These are phyloP conservation scores for Penicillium parvum DNA, from an alignment of 495 filamentous ascomycete species.

Conservation along the genomic window DNA sequence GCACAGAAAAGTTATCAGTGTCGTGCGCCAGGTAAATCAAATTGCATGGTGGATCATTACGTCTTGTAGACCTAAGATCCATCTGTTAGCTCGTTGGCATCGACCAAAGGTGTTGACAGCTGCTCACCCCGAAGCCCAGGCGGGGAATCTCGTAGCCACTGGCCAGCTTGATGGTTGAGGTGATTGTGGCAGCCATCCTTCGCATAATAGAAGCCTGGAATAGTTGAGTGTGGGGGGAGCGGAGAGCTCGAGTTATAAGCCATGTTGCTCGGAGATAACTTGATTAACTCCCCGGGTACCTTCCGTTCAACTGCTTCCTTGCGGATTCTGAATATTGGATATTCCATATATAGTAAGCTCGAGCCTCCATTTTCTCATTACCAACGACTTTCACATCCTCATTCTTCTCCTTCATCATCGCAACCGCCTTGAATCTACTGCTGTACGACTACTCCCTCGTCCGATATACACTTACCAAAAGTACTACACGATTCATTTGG, in stretches of 20 bases:
- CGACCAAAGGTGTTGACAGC: neutral
- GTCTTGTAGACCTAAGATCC: conserved; percentile 62
- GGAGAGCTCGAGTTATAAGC: neutral
- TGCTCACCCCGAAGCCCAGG: conserved; percentile 61
- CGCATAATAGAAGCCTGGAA: neutral
- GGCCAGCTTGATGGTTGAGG: conserved; percentile 52
- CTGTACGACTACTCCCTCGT: too few relatives aligned
- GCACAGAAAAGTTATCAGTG: neutral
- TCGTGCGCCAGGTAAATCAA: neutral
- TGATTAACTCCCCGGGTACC: too few relatives aligned
- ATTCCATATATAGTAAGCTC: too few relatives aligned
- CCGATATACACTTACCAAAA: too few relatives aligned
- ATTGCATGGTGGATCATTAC: conserved; percentile 29
- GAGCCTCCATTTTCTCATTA: too few relatives aligned
- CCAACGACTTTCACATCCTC: too few relatives aligned
- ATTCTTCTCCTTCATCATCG: too few relatives aligned
- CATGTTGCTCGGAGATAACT: too few relatives aligned
- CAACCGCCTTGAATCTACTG: too few relatives aligned
- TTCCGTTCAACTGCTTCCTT: too few relatives aligned
- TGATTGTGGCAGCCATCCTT: conserved; percentile 16
- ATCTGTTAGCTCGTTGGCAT: conserved; percentile 2
- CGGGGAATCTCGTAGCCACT: conserved; percentile 69
- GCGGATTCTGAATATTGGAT: too few relatives aligned
- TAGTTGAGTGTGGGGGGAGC: neutral
- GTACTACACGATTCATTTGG: too few relatives aligned